These are phyloP conservation scores for Trichoderma parareesei DNA, from an alignment of 495 filamentous ascomycete genomes.

Conservation along the genomic window DNA sequence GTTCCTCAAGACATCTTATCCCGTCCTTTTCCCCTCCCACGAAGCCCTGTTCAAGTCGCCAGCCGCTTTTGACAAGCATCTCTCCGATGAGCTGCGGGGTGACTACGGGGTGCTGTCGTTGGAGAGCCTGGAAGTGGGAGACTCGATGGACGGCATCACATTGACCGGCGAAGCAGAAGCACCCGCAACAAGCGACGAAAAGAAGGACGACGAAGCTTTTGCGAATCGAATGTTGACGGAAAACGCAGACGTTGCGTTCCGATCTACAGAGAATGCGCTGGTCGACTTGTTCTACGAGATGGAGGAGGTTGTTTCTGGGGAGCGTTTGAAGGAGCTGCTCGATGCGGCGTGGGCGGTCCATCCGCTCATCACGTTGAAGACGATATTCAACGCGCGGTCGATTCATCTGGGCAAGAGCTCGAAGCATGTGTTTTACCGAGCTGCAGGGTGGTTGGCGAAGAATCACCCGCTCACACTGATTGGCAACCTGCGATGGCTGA, in stretches of 20 bases:
- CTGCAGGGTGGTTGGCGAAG: slow-evolving; percentile 36
- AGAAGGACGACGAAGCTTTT: slow-evolving; percentile 12
- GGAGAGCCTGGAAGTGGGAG: slow-evolving; percentile 8
- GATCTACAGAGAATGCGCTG: slow-evolving; percentile 29
- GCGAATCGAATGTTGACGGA: slow-evolving; percentile 36
- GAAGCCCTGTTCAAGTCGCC: slow-evolving; percentile 24
- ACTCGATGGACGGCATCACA: slow-evolving; percentile 13
- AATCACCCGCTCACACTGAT: slow-evolving; percentile 37
- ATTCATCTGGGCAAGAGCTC: slow-evolving; percentile 41
- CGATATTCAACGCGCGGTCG: slow-evolving; percentile 43
- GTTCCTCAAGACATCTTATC: slow-evolving; percentile 31
- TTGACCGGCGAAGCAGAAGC: slow-evolving; percentile 14
- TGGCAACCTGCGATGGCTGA: slow-evolving; percentile 37
- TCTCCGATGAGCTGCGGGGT: slow-evolving; percentile 16
- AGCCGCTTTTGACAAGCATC: slow-evolving; percentile 22
- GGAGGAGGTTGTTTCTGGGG: slow-evolving; percentile 23
- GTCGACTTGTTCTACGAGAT: slow-evolving; percentile 39
- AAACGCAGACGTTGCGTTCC: slow-evolving; percentile 31
- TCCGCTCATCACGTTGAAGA: slow-evolving; percentile 34
- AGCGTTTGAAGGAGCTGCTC: slow-evolving; percentile 27
- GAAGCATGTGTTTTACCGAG: slow-evolving; percentile 32
- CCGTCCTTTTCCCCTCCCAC: slow-evolving; percentile 29
- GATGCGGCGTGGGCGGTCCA: slow-evolving; percentile 34
- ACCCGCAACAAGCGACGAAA: background rate
- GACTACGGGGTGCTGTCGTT: background rate